Percentiles rank a stretch among this genome's conserved stretches.
Conservation (phyloP, 257 asterid genomes). For the Solanum sitiens region DNA sequence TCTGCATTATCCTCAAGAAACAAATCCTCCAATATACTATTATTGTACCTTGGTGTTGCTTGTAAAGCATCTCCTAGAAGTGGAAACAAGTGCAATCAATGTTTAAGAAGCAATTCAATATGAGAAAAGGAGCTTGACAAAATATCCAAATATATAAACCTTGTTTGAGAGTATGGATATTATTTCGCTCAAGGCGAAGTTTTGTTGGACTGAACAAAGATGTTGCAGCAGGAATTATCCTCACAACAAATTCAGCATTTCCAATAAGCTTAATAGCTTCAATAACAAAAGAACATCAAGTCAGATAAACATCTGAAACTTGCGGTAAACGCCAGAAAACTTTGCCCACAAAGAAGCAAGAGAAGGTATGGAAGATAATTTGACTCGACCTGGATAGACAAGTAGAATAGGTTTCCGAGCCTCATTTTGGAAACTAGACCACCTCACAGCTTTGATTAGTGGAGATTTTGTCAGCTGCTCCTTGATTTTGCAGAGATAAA, state of each 20-base stretch:
- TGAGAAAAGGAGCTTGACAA: not conserved
- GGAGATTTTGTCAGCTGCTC: constrained; percentile 46
- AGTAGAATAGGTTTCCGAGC: constrained; percentile 85
- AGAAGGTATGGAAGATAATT: not conserved
- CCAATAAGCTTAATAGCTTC: constrained; percentile 46
- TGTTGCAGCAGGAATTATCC: constrained; percentile 80
- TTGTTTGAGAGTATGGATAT: constrained; percentile 54
- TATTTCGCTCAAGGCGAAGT: constrained; percentile 59
- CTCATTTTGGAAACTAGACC: constrained; percentile 83
- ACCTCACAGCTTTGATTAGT: constrained; percentile 36
- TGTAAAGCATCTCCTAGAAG: constrained; percentile 21
- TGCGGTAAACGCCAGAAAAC: not conserved
- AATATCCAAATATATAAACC: constrained; percentile 26
- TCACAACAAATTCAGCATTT: constrained; percentile 39
- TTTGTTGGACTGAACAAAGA: constrained; percentile 58
- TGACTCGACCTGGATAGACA: constrained; percentile 63
- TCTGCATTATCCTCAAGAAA: constrained; percentile 70
- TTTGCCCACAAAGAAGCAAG: not conserved
- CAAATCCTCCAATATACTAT: constrained; percentile 94
- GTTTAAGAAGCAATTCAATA: not conserved
- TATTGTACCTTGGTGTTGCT: constrained; percentile 81
- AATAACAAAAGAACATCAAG: not conserved
- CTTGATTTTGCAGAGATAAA: constrained; percentile 77
- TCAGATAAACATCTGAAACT: not conserved
- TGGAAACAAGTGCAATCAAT: not conserved